A percentile compares a stretch with the other conserved stretches of the same genome.
Conservation (phyloP, 176 grass and related monocot species). For the Juncus inflexus region DNA sequence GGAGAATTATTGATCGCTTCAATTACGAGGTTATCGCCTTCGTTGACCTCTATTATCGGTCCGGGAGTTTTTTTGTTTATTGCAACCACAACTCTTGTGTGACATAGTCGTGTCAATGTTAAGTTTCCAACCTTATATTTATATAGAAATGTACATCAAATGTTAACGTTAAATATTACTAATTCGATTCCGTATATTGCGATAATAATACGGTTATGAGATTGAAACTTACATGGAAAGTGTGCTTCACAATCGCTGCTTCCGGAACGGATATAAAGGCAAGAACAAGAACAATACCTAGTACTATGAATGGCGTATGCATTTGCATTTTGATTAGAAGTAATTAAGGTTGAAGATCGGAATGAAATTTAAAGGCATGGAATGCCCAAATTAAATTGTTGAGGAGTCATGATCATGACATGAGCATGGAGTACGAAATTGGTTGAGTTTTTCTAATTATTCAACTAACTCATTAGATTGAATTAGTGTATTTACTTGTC, state of each 20-base stretch:
- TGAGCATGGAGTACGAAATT: no score
- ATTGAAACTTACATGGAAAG: conserved; percentile 31
- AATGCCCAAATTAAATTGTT: no score
- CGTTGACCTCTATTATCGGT: conserved; percentile 37
- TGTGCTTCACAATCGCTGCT: conserved; percentile 34
- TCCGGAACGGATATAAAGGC: conserved; percentile 25
- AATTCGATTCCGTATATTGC: background rate
- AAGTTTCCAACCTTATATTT: conserved; percentile 34
- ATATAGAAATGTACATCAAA: background rate
- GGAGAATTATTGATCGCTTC: conserved; percentile 46
- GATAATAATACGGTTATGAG: background rate
- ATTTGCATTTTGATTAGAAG: no score
- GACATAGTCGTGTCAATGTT: conserved; percentile 35
- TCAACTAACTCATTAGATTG: no score
- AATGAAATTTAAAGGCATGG: no score
- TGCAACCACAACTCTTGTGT: conserved; percentile 40
- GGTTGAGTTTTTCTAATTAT: no score
- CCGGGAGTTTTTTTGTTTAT: conserved; percentile 53
- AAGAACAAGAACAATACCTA: background rate
- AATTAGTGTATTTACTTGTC: no score
- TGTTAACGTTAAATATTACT: background rate
- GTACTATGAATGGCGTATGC: background rate
- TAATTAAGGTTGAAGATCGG: no score
- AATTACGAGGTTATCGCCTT: conserved; percentile 45
- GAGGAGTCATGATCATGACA: no score